Conservation (phyloP, 163 green algal species). For the Chlorella variabilis region DNA sequence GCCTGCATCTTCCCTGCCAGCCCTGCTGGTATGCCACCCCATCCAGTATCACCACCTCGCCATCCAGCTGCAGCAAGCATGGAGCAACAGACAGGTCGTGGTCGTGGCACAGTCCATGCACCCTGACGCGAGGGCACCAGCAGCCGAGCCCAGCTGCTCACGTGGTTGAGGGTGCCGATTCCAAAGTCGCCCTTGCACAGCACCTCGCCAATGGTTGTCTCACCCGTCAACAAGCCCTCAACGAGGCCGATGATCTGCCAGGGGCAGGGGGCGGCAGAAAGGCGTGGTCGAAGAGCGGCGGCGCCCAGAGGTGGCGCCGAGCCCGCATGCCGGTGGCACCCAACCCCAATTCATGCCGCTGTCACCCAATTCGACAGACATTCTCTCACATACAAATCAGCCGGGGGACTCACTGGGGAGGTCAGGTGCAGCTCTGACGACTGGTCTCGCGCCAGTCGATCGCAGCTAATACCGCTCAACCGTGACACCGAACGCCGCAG, state of each 20-base stretch:
- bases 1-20: neutral
- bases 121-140: neutral
- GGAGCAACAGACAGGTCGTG: neutral
- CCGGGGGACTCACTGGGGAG: conserved; percentile 2
- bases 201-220: conserved; percentile 39
- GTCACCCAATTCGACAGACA: too few relatives aligned
- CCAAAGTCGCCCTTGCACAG: conserved; percentile 46
- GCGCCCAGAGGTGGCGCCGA: too few relatives aligned
- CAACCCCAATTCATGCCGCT: too few relatives aligned
- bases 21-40: conserved; percentile 48
- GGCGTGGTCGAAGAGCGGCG: too few relatives aligned
- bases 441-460: neutral
- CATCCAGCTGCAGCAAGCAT: conserved; percentile 35
- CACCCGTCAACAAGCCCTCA: conserved; percentile 42
- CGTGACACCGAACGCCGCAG: neutral
- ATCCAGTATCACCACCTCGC: conserved; percentile 49
- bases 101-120: neutral
- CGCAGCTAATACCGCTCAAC: neutral
- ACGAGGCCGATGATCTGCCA: conserved; percentile 45
- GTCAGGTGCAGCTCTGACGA: conserved; percentile 20
- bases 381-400: too few relatives aligned
- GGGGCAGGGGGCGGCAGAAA: neutral
- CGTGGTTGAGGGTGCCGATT: conserved; percentile 41
- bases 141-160: too few relatives aligned
- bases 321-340: too few relatives aligned